Conservation (phyloP, 495 filamentous ascomycete genomes). For the Penicillium coffeae region DNA sequence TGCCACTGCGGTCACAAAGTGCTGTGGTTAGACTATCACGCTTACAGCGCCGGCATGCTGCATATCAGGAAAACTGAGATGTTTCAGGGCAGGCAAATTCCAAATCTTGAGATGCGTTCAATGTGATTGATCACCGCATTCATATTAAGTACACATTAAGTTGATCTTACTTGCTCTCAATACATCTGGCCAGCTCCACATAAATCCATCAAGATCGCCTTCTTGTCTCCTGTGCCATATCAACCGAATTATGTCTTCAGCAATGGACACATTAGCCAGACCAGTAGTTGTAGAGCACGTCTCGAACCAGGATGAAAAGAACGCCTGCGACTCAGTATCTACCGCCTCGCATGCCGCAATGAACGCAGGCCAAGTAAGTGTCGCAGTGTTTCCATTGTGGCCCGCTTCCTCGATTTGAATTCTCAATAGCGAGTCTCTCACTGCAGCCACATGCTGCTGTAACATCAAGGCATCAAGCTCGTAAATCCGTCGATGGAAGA, state of each 20-base stretch:
- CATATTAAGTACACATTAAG: constrained; percentile 14
- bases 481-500: constrained; percentile 20
- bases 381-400: constrained; percentile 6
- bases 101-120: background rate
- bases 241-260: constrained; percentile 12
- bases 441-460: constrained; percentile 11
- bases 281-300: constrained; percentile 10
- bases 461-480: constrained; percentile 18
- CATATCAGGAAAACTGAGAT: too few relatives aligned
- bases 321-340: constrained; percentile 3
- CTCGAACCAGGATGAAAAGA: constrained; percentile 20
- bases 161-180: constrained; percentile 13
- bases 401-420: constrained; percentile 5
- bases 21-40: constrained; percentile 32
- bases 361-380: constrained; percentile 22
- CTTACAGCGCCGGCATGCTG: too few relatives aligned
- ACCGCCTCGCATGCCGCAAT: constrained; percentile 22
- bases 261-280: constrained; percentile 9
- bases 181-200: constrained; percentile 15
- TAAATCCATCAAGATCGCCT: background rate
- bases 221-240: constrained; percentile 15
- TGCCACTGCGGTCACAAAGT: constrained; percentile 32
- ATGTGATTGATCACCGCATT: background rate
- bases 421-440: constrained; percentile 3
- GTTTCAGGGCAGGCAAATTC: background rate